phyloP scores from a whole-genome alignment of 257 asterid genomes.

The Dorcoceras hygrometricum region DNA sequence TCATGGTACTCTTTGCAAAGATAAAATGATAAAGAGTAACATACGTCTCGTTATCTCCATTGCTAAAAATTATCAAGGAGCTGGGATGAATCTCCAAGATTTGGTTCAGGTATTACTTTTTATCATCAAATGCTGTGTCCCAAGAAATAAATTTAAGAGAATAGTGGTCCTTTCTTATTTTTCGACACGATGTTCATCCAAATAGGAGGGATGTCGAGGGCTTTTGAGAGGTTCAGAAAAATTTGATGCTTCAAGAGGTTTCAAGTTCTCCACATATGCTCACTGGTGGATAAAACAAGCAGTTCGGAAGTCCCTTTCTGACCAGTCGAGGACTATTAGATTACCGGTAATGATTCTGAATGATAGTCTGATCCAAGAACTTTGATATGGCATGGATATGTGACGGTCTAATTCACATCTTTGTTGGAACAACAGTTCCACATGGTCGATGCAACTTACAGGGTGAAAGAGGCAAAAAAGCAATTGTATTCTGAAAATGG shows the following conservation, averaged over 20 bases:
- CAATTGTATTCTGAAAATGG: conserved; percentile 66
- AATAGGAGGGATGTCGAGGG: conserved; percentile 97
- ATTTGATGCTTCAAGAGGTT: conserved; percentile 87
- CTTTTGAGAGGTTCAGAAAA: conserved; percentile 87
- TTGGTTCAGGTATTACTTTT: conserved; percentile 75
- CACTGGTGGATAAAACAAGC: conserved; percentile 98
- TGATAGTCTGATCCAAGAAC: not conserved
- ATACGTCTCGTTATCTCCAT: conserved; percentile 88
- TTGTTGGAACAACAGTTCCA: conserved; percentile 55
- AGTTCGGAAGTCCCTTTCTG: conserved; percentile 67
- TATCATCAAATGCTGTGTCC: conserved; percentile 7
- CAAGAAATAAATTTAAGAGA: conserved; percentile 16
- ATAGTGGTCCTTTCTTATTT: not conserved
- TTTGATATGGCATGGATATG: not conserved
- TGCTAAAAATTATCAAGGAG: conserved; percentile 88
- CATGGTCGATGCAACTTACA: conserved; percentile 87
- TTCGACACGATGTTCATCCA: conserved; percentile 22
- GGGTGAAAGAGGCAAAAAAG: conserved; percentile 92
- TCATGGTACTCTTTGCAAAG: conserved; percentile 76
- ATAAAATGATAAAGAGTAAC: conserved; percentile 90
- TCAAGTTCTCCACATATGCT: conserved; percentile 92
- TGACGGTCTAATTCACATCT: not conserved
- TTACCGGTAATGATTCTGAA: conserved; percentile 48
- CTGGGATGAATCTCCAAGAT: conserved; percentile 93
- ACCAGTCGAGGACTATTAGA: conserved; percentile 63